A percentile compares a stretch with the other conserved stretches of the same genome.
These are phyloP conservation scores for Rutstroemia sp. DNA, from an alignment of 2,329 filamentous ascomycete species.

Conservation along the genomic window DNA sequence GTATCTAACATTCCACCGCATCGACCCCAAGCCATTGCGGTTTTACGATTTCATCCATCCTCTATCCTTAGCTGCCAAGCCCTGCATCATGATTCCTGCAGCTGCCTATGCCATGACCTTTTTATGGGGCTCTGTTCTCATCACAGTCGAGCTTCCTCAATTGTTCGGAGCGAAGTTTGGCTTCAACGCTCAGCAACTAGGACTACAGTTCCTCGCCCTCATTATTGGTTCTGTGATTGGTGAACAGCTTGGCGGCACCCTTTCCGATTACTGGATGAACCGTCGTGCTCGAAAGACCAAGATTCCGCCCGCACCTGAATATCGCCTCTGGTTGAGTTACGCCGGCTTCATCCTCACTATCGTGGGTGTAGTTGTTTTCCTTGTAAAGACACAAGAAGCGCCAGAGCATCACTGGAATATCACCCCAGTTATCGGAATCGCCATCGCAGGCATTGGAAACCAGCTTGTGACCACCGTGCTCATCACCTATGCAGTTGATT, in stretches of 20 bases:
- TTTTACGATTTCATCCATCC: slow-evolving; percentile 46
- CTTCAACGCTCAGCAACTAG: slow-evolving; percentile 50
- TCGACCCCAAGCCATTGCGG: slow-evolving; percentile 44
- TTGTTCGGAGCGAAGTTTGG: slow-evolving; percentile 47
- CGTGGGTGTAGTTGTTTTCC: slow-evolving; percentile 45
- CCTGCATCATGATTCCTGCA: slow-evolving; percentile 43
- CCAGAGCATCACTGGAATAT: slow-evolving; percentile 43
- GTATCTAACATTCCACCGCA: slow-evolving; percentile 38
- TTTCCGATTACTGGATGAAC: slow-evolving; percentile 48
- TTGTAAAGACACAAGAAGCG: slow-evolving; percentile 42
- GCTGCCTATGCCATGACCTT: slow-evolving; percentile 52
- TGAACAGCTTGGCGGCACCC: slow-evolving; percentile 48
- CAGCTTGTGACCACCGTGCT: slow-evolving; percentile 44
- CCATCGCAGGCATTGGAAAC: slow-evolving; percentile 45
- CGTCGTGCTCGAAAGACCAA: slow-evolving; percentile 31
- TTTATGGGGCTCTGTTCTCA: slow-evolving; percentile 44
- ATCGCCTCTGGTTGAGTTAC: slow-evolving; percentile 51
- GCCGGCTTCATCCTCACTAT: slow-evolving; percentile 43
- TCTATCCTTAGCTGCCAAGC: slow-evolving; percentile 34
- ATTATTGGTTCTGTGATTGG: slow-evolving; percentile 51
- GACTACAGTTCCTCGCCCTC: slow-evolving; percentile 48
- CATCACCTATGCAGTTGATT: slow-evolving; percentile 44
- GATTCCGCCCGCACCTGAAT: slow-evolving; percentile 37
- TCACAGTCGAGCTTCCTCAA: slow-evolving; percentile 52
- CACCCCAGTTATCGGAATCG: slow-evolving; percentile 47